Evolutionary conservation across 208 protist genomes (phyloP), one percentile per base, ranked within the genome.

Genomic region (Trypanosoma vivax): DNA sequence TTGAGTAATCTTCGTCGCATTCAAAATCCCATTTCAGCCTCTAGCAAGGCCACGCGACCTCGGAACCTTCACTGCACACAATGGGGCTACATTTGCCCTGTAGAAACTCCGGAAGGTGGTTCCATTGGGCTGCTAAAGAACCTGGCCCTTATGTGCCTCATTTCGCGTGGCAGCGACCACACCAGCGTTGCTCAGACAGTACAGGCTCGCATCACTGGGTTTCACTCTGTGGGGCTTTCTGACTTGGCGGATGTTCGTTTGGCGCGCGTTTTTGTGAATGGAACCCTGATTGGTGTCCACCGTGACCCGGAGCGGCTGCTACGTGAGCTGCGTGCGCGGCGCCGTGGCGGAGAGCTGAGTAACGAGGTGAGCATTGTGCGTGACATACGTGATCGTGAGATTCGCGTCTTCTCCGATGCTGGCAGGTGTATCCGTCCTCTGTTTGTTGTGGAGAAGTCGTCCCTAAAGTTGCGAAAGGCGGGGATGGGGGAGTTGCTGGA

Each of bases 1-100:
- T 70, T 99, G 9, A 98, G 96, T 48, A 97, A 99, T 70, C 64
- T 99, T 23, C 85, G 97, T 18, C 83, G 98, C 45, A 79, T 99
- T 24, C 98, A 99, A 64, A 98, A 98, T 34, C 98, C 98, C n/a
- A 94, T 98, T 33, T 96, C 81, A 42, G 65, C 62, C 31, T 72
- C 47, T 11, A 87, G 90, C 47, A 98, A 98, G 61, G 58, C 96
- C 6, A 89, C 92, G 23, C 75, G 82, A 53, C 97, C 97, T 19
- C 85, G 97, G 25, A 91, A 97, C 74, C 79, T 99, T 23, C 97
- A 99, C 73, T 97, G 97, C 73, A 98, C 95, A 21, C 96, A 98
- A 58, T 99, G 95, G 96, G 97, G 91, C 41, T 89, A 97, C 21
- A 77, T 98, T 7, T 98, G 96, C 77, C 96, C 96, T 16, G 86